phyloP scores from a whole-genome alignment of 306 rosid genomes.

The Mimosa bimucronata region DNA sequence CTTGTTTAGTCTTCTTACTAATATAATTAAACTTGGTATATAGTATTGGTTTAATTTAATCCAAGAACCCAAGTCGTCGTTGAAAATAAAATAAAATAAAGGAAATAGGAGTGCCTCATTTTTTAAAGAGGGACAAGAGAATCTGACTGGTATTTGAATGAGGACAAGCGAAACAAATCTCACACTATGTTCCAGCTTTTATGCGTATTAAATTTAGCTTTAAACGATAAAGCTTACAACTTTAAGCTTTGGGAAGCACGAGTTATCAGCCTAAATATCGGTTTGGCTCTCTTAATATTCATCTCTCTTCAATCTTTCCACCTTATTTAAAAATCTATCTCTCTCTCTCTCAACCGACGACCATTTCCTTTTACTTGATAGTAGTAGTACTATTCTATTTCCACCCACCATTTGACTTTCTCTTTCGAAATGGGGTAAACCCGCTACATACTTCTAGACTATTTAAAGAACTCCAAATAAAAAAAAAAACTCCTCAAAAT shows the following conservation, averaged over 20 bases:
- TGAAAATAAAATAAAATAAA: neutral
- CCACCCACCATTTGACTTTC: constrained; percentile 51
- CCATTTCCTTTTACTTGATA: constrained; percentile 45
- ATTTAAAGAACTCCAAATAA: neutral
- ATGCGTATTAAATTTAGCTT: constrained; percentile 45
- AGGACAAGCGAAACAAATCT: constrained; percentile 75
- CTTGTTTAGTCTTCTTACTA: neutral
- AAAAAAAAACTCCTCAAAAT: neutral
- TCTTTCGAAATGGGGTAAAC: constrained; percentile 46
- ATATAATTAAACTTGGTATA: neutral
- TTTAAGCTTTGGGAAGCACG: constrained; percentile 61
- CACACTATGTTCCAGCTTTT: constrained; percentile 55
- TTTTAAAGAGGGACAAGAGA: constrained; percentile 39
- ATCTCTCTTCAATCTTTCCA: constrained; percentile 2
- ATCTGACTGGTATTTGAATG: constrained; percentile 67
- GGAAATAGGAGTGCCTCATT: no score
- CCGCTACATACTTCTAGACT: constrained; percentile 44
- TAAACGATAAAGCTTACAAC: constrained; percentile 67
- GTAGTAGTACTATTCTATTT: constrained; percentile 2
- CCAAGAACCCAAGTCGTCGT: constrained; percentile 11
- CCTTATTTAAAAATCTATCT: constrained; percentile 33
- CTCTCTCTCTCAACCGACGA: constrained; percentile 51
- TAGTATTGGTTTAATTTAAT: neutral
- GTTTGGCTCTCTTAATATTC: constrained; percentile 42
- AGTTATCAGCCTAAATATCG: constrained; percentile 65